Base-by-base conservation (phyloP, 371 early-diverging fungal species). In the Actinomortierella wolfii region DNA sequence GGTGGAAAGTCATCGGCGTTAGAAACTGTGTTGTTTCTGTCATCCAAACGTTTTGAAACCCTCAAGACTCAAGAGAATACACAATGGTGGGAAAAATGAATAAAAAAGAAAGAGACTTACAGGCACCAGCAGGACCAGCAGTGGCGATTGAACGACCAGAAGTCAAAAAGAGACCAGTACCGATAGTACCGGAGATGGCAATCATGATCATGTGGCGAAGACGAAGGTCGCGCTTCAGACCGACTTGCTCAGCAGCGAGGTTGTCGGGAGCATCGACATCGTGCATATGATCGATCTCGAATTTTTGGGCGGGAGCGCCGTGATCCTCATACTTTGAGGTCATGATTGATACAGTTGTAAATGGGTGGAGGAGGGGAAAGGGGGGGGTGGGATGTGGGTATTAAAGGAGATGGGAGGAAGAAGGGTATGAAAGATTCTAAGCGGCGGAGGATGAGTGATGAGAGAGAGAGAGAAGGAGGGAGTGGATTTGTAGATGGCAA, bases 141-240 rank as follows among this genome's bases (percentile, higher is more conserved):
- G 68, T 70, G 4, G 84, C 80, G 49, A 95, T 86, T 18, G 89
- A 83, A 47, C 67, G 68, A 29, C 94, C 95, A 56, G 92, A 90
- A 44, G 86, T 92, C 61, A 95, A 78, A 77, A 94, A 95, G 17
- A 95, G 79, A 56, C 95, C 95, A 21, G 94, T 95, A 64, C 92
- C 91, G 54, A 92, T 88, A 2, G 90, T 89, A 56, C 91, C 91
- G 39, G 89, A 89, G 54, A 91, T 69, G 39, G 91, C 86, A 49
- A 94, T 92, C 92, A 94, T 92, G 49, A 86, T 80, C 73, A 92
- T 83, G 55, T 92, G 92, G 49, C 92, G 79, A 23, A 83, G 79
- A 57, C 85, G 81, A 48, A 90, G 76, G 54, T 68, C 76, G 29
- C 89, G 81, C 64, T 87, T 79, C 21, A 86, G 77, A 43, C 68